Evolutionary conservation across 2,329 filamentous ascomycete genomes (phyloP).

Genomic region (Claviceps maximensis): DNA sequence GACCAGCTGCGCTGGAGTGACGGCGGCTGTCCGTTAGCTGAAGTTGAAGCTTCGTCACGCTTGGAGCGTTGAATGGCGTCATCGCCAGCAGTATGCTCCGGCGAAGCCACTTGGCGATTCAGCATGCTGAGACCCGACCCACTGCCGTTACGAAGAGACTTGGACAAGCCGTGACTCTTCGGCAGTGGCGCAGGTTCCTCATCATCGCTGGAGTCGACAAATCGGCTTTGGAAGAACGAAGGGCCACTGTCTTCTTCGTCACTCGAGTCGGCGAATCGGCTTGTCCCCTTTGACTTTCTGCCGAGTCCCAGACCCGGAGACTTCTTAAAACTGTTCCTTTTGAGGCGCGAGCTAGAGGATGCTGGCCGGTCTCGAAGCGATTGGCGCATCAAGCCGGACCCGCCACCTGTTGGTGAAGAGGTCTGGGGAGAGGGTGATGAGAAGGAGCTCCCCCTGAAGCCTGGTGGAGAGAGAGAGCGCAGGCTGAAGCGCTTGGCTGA

Average conservation of each 20-base stretch:
- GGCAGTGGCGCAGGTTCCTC: slow-evolving; percentile 8
- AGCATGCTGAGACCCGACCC: slow-evolving; percentile 1
- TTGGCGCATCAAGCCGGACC: slow-evolving; percentile 26
- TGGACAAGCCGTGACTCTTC: slow-evolving; percentile 21
- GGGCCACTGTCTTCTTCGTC: slow-evolving; percentile 36
- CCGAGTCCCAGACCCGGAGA: slow-evolving; percentile 25
- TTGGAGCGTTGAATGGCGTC: slow-evolving; percentile 26
- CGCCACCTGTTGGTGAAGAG: slow-evolving; percentile 10
- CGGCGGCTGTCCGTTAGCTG: slow-evolving; percentile 7
- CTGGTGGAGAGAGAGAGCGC: slow-evolving; percentile 54
- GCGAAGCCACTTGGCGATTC: slow-evolving; percentile 26
- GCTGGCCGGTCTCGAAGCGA: slow-evolving; percentile 28
- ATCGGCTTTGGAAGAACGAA: slow-evolving; percentile 40
- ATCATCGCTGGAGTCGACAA: slow-evolving; percentile 27
- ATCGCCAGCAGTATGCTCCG: slow-evolving; percentile 47
- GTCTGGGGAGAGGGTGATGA: slow-evolving; percentile 25
- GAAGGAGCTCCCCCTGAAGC: slow-evolving; percentile 31
- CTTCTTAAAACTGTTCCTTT: slow-evolving; percentile 26
- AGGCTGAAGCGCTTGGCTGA: slow-evolving; percentile 51
- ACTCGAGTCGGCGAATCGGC: slow-evolving; percentile 49
- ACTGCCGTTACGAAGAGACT: slow-evolving; percentile 16
- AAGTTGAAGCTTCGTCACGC: not conserved
- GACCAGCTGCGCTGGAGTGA: slow-evolving; percentile 28
- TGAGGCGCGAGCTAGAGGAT: slow-evolving; percentile 26
- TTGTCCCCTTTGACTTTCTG: slow-evolving; percentile 27